phyloP scores from a whole-genome alignment of 2,329 filamentous ascomycete species.

The Colletotrichum agaves region DNA sequence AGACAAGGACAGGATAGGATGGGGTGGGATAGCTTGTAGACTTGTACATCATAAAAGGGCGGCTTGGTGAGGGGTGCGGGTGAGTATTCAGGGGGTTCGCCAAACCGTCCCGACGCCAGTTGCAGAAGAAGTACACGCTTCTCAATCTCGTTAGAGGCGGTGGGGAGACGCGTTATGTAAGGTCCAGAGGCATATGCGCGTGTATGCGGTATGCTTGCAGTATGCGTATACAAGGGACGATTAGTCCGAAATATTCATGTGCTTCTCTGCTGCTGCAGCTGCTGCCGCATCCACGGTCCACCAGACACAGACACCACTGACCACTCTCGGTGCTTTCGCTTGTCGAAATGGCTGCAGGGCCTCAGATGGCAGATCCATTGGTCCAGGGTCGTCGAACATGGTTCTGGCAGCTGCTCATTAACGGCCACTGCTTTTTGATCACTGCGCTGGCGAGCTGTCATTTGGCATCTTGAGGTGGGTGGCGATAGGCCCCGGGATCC shows the following conservation, averaged over 20 bases:
- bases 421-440: constrained; percentile 16
- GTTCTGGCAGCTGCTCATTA: constrained; percentile 31
- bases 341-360: constrained; percentile 27
- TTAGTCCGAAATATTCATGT: neutral
- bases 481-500: constrained; percentile 21
- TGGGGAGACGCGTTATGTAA: constrained; percentile 18
- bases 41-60: constrained; percentile 2
- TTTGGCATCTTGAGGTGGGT: constrained; percentile 8
- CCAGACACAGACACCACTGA: constrained; percentile 4
- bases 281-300: neutral
- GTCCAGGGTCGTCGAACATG: constrained; percentile 19
- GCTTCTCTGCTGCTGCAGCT: constrained; percentile 1
- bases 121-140: neutral
- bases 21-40: neutral
- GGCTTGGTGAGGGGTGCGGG: constrained; percentile 12
- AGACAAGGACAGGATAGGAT: neutral
- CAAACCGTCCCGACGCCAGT: constrained; percentile 25
- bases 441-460: neutral
- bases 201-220: neutral
- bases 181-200: neutral
- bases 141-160: neutral
- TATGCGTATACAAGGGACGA: constrained; percentile 10
- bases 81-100: constrained; percentile 34
- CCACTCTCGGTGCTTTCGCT: constrained; percentile 21
- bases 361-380: constrained; percentile 24